A percentile compares a stretch with the other conserved stretches of the same genome.
These are phyloP conservation scores for Avena insularis DNA, from an alignment of 176 grass and related monocot species.

Conservation along the genomic window DNA sequence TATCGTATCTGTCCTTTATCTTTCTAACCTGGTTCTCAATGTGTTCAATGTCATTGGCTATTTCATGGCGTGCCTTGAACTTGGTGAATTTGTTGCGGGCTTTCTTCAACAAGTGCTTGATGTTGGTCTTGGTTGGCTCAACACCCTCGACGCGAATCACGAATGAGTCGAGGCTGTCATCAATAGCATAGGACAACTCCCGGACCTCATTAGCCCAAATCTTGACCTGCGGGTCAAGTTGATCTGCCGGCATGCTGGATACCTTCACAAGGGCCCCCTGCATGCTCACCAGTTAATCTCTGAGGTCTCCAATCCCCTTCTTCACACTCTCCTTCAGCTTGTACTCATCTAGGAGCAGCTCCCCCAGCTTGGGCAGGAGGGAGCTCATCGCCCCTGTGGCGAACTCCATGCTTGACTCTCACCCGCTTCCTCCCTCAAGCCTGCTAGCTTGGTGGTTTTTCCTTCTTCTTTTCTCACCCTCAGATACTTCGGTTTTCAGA, in stretches of 20 bases:
- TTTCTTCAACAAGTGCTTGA: neutral
- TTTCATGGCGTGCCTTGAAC: neutral
- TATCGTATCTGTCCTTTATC: neutral
- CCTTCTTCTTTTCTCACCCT: neutral
- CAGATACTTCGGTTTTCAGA: neutral
- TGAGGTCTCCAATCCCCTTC: neutral
- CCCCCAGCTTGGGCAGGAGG: neutral
- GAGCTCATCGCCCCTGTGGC: neutral
- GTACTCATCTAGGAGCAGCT: neutral
- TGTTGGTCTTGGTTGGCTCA: neutral
- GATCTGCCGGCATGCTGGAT: neutral
- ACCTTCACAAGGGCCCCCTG: neutral
- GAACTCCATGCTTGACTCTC: neutral
- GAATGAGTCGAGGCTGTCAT: slow-evolving; percentile 9
- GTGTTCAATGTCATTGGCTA: neutral
- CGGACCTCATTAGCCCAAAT: neutral
- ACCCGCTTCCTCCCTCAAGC: neutral
- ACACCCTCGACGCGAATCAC: neutral
- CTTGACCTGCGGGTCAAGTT: neutral
- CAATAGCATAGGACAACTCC: slow-evolving; percentile 26
- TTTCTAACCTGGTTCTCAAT: neutral
- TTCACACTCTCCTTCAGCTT: neutral
- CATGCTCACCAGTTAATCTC: neutral
- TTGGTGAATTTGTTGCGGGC: neutral
- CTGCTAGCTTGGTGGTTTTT: neutral